Evolutionary conservation across 1,284 basidiomycete genomes (phyloP), one percentile per base, ranked within the genome.

Genomic region (Microbotryomycetes sp.): DNA sequence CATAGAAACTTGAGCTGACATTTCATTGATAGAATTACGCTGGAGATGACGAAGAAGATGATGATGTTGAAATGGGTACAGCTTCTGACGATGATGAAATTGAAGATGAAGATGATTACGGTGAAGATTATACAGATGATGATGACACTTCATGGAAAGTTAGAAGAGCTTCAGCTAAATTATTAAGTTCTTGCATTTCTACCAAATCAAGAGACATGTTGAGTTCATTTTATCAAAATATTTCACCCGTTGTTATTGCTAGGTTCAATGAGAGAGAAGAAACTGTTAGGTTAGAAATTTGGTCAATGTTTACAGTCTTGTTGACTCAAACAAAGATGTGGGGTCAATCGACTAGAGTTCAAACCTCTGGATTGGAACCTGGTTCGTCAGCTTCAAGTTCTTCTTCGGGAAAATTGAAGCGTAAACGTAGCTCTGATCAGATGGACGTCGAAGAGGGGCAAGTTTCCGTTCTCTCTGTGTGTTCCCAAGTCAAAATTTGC

Each of bases 81-180:
- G 70, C 74, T 49, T 76, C 73, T 4, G 74, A 74, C 22, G 74
- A 75, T 12, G 76, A 75, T 9, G 78, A 75, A 12, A 75, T 76
- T 28, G 77, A 78, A 15, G 90, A 89, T 6, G 88, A 90, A 1
- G 86, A 85, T 42, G 86, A 82, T 30, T 87, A 86, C 56, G 81
- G 85, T 22, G 88, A 89, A 68, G 85, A 88, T 83, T 97, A 97
- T 75, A 92, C 91, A 6, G 94, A 99, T 71, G 94, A 98, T 68
- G 96, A 98, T 74, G 96, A 98, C 74, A 88, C 90, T n/a, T 97
- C 93, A 0, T 98, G 97, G 84, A 97, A 97, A 78, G 92, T 97
- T 64, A 86, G 96, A 63, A 84, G 94, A 56, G 87, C 90, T 4
- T 87, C 96, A 4, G 92, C 92, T 26, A 97, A 97, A 74, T 80